Evolutionary conservation across 345 rosid species (phyloP).

Genomic region (Moringa oleifera): DNA sequence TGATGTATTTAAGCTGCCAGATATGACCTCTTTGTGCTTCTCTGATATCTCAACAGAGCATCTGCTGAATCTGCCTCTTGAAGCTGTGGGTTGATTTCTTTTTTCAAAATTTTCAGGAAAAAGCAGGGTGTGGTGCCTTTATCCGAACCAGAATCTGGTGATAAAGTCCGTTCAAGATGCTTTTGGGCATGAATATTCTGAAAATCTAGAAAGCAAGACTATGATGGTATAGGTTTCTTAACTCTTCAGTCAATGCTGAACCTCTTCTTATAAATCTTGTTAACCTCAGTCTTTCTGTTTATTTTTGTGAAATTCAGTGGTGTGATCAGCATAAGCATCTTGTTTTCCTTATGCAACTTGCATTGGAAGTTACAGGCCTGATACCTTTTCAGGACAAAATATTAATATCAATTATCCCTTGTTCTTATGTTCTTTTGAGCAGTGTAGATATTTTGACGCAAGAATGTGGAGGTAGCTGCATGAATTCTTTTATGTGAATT

Average conservation of each 20-base stretch:
- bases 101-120: constrained; percentile 47
- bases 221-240: constrained; percentile 23
- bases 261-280: background rate
- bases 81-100: background rate
- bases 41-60: background rate
- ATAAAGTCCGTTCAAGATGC: constrained; percentile 51
- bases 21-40: background rate
- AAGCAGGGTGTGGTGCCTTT: constrained; percentile 76
- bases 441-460: no score
- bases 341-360: background rate
- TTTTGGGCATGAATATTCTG: constrained; percentile 31
- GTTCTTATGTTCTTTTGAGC: no score
- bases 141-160: constrained; percentile 70
- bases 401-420: no score
- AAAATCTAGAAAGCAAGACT: constrained; percentile 24
- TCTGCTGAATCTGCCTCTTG: background rate
- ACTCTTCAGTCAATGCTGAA: background rate
- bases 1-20: background rate
- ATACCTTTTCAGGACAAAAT: no score
- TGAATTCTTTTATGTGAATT: no score
- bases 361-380: background rate
- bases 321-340: background rate
- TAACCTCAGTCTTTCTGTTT: background rate
- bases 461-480: background rate
- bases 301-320: background rate